Percentiles rank a stretch among this genome's conserved stretches.
Evolutionary conservation across 2,329 filamentous ascomycete species (phyloP).

Genomic region (Aaosphaeria pasadenensis): DNA sequence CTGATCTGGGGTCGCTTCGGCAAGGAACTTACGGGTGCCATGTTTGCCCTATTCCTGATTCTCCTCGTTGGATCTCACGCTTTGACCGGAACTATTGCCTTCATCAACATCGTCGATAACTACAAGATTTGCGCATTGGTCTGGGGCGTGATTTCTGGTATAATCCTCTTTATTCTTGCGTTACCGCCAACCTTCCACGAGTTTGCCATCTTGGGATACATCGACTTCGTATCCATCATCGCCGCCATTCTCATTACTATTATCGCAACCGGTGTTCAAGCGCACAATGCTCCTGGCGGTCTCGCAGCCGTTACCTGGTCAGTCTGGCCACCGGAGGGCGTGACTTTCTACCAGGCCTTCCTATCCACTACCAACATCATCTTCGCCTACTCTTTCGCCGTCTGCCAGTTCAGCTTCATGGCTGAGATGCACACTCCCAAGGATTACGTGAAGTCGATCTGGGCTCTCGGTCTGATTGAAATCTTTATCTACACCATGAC

Average conservation of each 20-base stretch:
- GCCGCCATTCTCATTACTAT: conserved; percentile 67
- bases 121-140: conserved; percentile 61
- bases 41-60: conserved; percentile 41
- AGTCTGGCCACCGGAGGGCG: conserved; percentile 27
- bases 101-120: conserved; percentile 61
- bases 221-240: conserved; percentile 63
- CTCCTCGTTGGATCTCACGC: conserved; percentile 71
- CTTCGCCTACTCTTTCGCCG: conserved; percentile 50
- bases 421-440: conserved; percentile 62
- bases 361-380: conserved; percentile 31
- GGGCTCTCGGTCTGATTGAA: conserved; percentile 58
- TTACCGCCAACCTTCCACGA: conserved; percentile 63
- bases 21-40: conserved; percentile 55
- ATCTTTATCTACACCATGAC: conserved; percentile 64
- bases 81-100: conserved; percentile 66
- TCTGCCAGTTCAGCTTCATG: conserved; percentile 68
- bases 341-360: conserved; percentile 66
- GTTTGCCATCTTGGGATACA: conserved; percentile 55
- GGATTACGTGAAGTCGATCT: conserved; percentile 57
- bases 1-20: conserved; percentile 57
- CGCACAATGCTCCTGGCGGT: conserved; percentile 28
- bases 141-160: conserved; percentile 60
- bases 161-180: conserved; percentile 59
- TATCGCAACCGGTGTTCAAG: conserved; percentile 57
- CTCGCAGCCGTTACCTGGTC: conserved; percentile 30